These are phyloP conservation scores for Sclerotinia sclerotiorum DNA, from an alignment of 2,329 filamentous ascomycete species.

Conservation along the genomic window DNA sequence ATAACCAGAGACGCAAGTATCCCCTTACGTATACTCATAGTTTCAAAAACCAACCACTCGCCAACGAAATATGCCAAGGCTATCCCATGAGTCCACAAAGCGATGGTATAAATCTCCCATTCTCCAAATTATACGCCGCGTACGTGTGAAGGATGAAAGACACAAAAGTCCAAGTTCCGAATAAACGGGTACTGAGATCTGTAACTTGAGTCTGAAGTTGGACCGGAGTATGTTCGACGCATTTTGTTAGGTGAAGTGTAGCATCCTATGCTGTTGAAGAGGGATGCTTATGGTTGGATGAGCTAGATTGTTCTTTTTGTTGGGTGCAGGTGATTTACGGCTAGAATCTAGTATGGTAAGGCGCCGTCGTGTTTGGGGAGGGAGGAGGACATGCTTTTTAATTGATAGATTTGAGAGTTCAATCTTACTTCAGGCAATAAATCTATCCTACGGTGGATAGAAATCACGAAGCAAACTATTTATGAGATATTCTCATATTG, in stretches of 20 bases:
- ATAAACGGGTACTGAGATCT: conserved; percentile 71
- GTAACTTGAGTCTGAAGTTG: too few species aligned
- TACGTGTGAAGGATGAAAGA: conserved; percentile 59
- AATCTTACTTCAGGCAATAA: background rate
- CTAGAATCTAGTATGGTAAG: background rate
- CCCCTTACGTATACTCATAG: background rate
- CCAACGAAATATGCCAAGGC: conserved; percentile 47
- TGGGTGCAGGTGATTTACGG: too few species aligned
- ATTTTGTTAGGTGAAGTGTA: background rate
- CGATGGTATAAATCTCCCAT: conserved; percentile 58
- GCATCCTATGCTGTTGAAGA: background rate
- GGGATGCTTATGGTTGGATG: background rate
- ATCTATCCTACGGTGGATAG: background rate
- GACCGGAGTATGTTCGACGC: background rate
- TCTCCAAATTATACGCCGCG: conserved; percentile 62
- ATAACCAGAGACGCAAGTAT: background rate
- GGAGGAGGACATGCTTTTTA: background rate
- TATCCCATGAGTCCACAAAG: conserved; percentile 60
- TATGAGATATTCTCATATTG: background rate
- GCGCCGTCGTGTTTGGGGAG: background rate
- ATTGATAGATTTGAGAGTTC: too few species aligned
- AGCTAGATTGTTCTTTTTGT: too few species aligned
- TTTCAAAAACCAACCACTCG: conserved; percentile 14
- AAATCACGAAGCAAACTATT: background rate
- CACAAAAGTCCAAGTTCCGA: conserved; percentile 68